phyloP scores from a whole-genome alignment of 805 yeast species.

The Candida argentea region DNA sequence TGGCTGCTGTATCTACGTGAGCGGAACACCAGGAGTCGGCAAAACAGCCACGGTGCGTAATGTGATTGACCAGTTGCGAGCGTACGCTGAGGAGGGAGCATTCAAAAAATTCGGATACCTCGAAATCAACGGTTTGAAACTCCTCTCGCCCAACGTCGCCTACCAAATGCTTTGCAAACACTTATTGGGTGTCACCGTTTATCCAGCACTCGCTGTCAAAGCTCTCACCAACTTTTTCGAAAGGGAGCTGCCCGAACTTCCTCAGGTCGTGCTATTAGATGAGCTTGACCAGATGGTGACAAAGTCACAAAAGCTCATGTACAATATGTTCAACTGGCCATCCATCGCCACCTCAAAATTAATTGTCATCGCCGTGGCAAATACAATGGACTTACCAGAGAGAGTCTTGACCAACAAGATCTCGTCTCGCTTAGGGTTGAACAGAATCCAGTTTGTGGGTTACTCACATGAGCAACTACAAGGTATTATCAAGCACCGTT shows the following conservation, averaged over 20 bases:
- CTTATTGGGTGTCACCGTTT: conserved; percentile 45
- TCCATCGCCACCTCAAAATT: conserved; percentile 68
- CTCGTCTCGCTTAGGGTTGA: conserved; percentile 81
- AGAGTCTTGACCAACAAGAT: conserved; percentile 78
- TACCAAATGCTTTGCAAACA: conserved; percentile 79
- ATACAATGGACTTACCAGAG: conserved; percentile 96
- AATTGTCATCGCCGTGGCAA: conserved; percentile 88
- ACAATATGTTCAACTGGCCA: conserved; percentile 98
- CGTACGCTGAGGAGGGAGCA: conserved; percentile 16
- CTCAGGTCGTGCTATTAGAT: conserved; percentile 69
- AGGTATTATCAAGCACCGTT: conserved; percentile 60
- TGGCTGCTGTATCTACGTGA: conserved; percentile 80
- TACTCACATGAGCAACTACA: conserved; percentile 74
- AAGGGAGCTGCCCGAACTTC: conserved; percentile 14
- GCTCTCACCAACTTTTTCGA: conserved; percentile 62
- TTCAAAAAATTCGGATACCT: conserved; percentile 50
- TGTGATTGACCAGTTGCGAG: conserved; percentile 60
- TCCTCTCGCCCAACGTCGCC: conserved; percentile 68
- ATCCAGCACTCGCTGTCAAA: conserved; percentile 55
- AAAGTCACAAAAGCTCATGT: conserved; percentile 75
- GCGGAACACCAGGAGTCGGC: conserved; percentile 98
- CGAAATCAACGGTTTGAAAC: conserved; percentile 86
- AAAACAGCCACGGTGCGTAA: conserved; percentile 90
- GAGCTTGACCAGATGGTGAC: conserved; percentile 90
- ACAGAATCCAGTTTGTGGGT: conserved; percentile 81